A percentile compares a stretch with the other conserved stretches of the same genome.
These are phyloP conservation scores for Nitzschia sp. DNA, from an alignment of 108 stramenopile species.

Conservation along the genomic window DNA sequence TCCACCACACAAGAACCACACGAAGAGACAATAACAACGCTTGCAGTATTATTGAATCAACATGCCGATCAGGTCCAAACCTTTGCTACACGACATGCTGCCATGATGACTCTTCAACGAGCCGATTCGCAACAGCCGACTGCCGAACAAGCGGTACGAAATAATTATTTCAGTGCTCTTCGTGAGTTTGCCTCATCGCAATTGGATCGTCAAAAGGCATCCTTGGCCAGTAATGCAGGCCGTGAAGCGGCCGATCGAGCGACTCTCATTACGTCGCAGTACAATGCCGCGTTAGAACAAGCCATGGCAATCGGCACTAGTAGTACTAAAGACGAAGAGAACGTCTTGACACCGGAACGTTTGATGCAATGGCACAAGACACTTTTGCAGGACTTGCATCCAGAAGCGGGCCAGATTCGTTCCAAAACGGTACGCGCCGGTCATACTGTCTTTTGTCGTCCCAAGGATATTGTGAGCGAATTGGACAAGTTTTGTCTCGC, in stretches of 20 bases:
- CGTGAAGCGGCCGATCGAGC: constrained; percentile 29
- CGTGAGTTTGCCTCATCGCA: constrained; percentile 42
- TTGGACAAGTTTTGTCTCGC: constrained; percentile 27
- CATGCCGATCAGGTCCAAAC: constrained; percentile 21
- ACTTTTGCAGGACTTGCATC: constrained; percentile 29
- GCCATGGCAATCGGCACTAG: constrained; percentile 19
- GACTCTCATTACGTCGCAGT: constrained; percentile 12
- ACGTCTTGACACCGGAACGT: background rate
- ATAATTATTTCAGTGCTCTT: constrained; percentile 28
- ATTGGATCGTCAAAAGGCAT: constrained; percentile 51
- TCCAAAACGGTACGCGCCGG: constrained; percentile 42
- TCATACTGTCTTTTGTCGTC: constrained; percentile 26
- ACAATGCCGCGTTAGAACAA: constrained; percentile 23
- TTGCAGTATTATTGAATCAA: background rate
- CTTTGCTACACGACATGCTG: constrained; percentile 22
- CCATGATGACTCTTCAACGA: constrained; percentile 24
- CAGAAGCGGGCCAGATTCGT: constrained; percentile 38
- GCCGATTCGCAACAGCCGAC: constrained; percentile 16
- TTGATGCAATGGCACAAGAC: constrained; percentile 24
- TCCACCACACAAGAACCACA: background rate
- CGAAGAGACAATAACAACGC: background rate
- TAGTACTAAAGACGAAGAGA: background rate
- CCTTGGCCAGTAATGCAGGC: constrained; percentile 38
- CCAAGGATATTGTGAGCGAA: constrained; percentile 17
- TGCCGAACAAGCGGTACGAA: constrained; percentile 21